Evolutionary conservation across 75 land plant species (phyloP).

Genomic region (Cupressus sempervirens): DNA sequence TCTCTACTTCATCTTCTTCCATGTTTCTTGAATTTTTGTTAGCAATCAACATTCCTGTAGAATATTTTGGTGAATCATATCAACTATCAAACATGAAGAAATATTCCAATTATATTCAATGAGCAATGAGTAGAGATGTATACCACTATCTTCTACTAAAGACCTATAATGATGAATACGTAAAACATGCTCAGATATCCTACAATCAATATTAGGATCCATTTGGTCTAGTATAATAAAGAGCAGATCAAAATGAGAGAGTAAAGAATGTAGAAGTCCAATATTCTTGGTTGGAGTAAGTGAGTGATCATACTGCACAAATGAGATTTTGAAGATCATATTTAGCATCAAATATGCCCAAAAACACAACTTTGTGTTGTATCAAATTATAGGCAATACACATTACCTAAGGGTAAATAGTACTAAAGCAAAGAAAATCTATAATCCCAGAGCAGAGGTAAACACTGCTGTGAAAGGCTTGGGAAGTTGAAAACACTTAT

Average conservation of each 20-base stretch:
- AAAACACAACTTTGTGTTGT: not conserved
- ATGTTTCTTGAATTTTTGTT: conserved; percentile 48
- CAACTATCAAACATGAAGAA: not conserved
- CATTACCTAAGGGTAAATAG: not conserved
- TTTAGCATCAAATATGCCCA: not conserved
- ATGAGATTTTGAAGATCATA: not conserved
- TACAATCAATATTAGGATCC: conserved; percentile 93
- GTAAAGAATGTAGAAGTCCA: conserved; percentile 95
- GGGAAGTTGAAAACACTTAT: conserved; percentile 36
- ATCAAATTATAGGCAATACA: not conserved
- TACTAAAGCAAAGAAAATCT: not conserved
- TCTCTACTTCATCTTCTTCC: conserved; percentile 77
- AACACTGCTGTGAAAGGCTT: not conserved
- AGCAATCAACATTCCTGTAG: conserved; percentile 36
- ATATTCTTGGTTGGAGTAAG: conserved; percentile 98
- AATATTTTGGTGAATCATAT: not conserved
- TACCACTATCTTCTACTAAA: conserved; percentile 71
- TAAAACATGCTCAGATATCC: conserved; percentile 79
- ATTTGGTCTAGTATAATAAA: conserved; percentile 99
- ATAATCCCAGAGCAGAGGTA: not conserved
- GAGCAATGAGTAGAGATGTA: not conserved
- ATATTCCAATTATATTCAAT: not conserved
- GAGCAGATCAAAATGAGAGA: conserved; percentile 96
- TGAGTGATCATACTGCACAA: conserved; percentile 91
- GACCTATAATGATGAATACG: conserved; percentile 92